Percentiles rank a stretch among this genome's conserved stretches.
Conservation (phyloP, 768 basidiomycete genomes). For the Dentipellis sp. region DNA sequence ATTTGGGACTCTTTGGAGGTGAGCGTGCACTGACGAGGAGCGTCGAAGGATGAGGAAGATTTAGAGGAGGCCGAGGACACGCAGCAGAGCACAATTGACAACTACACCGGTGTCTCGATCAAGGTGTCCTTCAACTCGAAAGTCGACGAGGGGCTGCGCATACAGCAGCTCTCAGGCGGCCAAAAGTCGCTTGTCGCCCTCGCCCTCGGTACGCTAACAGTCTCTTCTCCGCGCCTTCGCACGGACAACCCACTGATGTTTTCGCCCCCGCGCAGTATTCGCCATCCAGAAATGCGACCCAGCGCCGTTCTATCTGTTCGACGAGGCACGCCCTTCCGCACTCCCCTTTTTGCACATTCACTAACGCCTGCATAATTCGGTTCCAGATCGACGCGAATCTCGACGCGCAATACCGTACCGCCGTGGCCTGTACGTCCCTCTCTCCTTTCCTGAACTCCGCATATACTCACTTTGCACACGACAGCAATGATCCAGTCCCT, state of each 20-base stretch:
- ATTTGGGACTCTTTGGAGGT: background rate
- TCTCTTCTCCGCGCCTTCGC: background rate
- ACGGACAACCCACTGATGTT: constrained; percentile 3
- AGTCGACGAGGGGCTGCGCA: constrained; percentile 90
- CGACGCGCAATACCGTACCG: constrained; percentile 95
- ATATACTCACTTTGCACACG: too few relatives aligned
- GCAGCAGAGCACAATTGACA: constrained; percentile 74
- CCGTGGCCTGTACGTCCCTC: constrained; percentile 72
- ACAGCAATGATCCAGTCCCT: constrained; percentile 91
- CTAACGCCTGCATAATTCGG: background rate
- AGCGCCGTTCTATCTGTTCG: constrained; percentile 98
- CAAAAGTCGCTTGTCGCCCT: constrained; percentile 97
- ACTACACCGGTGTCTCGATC: constrained; percentile 95
- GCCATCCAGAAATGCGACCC: constrained; percentile 99
- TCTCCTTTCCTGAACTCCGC: background rate
- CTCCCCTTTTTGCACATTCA: background rate
- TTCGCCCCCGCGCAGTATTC: constrained; percentile 54
- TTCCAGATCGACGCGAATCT: constrained; percentile 90
- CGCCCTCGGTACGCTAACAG: constrained; percentile 56
- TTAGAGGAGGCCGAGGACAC: constrained; percentile 68
- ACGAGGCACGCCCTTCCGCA: constrained; percentile 50
- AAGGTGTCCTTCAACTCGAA: constrained; percentile 99
- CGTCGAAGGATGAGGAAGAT: constrained; percentile 55
- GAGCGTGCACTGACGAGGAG: background rate
- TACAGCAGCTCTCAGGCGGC: constrained; percentile 94